Base-by-base conservation (phyloP, 805 yeast genomes). In the Yamadazyma ubonensis region DNA sequence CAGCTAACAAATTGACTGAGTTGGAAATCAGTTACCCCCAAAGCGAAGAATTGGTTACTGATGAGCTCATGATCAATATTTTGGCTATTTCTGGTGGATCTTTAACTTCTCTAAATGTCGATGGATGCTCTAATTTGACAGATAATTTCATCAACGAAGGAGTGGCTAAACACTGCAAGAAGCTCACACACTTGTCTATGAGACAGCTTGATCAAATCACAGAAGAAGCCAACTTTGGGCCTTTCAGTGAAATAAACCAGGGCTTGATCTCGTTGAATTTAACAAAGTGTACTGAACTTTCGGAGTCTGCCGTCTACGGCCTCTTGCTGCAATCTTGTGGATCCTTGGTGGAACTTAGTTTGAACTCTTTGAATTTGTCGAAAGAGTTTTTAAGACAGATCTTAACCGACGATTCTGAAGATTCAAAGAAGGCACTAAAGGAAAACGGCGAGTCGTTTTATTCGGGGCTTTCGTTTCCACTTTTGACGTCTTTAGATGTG, bases 321-420 rank as follows among this genome's bases (percentile, higher is more conserved):
- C 54, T 86, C 21, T 52, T 89, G 3, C 55, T 67, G 3, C 95
- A 87, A 47, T 78, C 86, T 2, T 73, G 76, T 2, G 58, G 71
- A 17, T 79, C 96, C 0, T 54, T 93, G 20, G 82, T 82, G 18
- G 83, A 82, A 36, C 61, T 93, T 19, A 79, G 76, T 46, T 45
- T 93, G 43, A 91, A 91, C 55, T 86, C 96, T 0, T 55, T 88
- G n/a, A 73, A 78, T 45, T 49, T 91, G 1, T 67, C 85, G 0
- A 63, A 70, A 11, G 64, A 67, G 4, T 65, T 81, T 6, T 73
- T 83, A 52, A 63, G 68, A 37, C 68, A 66, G 35, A 48, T 73
- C 3, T 71, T 65, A 36, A 74, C 78, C 39, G 58, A 52, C 7
- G 68, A 68, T 42, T 33, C 21, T 9, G 45, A 39, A 8, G 45